Conservation (phyloP, 2,329 filamentous ascomycete genomes). For the Aspergillus candidus region DNA sequence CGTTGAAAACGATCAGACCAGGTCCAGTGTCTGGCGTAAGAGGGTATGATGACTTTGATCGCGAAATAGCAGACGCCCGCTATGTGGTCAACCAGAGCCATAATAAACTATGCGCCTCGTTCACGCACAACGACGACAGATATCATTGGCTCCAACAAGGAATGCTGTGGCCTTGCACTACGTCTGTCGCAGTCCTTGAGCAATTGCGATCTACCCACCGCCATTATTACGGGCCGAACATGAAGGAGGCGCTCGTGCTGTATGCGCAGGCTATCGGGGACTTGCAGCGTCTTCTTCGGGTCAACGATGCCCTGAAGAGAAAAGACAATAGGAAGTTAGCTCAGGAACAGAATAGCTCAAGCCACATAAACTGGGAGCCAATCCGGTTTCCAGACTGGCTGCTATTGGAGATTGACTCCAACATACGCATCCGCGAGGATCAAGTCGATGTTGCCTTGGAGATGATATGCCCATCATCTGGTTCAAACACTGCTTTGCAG, state of each 20-base stretch:
- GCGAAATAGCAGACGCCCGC: conserved; percentile 19
- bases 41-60: background rate
- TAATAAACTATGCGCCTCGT: conserved; percentile 11
- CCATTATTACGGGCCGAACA: conserved; percentile 24
- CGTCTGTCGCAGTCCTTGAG: conserved; percentile 37
- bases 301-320: conserved; percentile 34
- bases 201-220: conserved; percentile 34
- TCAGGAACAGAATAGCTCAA: conserved; percentile 44
- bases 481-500: conserved; percentile 55
- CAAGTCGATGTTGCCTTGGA: conserved; percentile 59
- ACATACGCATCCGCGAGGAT: conserved; percentile 55
- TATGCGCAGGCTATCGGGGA: conserved; percentile 38
- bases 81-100: conserved; percentile 9
- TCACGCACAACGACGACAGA: conserved; percentile 23
- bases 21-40: background rate
- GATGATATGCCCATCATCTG: conserved; percentile 51
- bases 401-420: conserved; percentile 59
- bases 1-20: conserved; percentile 18
- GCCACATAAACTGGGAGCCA: conserved; percentile 55
- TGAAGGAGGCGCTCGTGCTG: conserved; percentile 33
- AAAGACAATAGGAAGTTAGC: conserved; percentile 23
- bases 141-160: conserved; percentile 36
- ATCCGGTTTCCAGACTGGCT: conserved; percentile 56
- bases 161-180: conserved; percentile 40
- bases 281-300: conserved; percentile 41